These are phyloP conservation scores for Cymbopogon citratus DNA, from an alignment of 176 grass and related monocot species.

Conservation along the genomic window DNA sequence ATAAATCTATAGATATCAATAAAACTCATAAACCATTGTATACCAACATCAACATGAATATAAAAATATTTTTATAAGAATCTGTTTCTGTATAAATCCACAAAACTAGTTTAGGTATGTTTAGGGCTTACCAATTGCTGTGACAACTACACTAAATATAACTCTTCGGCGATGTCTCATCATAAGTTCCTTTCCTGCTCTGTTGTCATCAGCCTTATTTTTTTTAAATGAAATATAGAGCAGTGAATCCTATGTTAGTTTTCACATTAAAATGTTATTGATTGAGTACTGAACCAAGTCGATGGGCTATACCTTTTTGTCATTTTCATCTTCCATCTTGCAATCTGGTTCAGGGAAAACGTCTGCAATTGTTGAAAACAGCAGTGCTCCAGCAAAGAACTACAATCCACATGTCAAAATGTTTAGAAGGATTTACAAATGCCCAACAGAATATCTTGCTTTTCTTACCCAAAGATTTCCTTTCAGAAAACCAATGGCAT, in stretches of 20 bases:
- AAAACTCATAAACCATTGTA: too few relatives aligned
- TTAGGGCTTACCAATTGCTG: slow-evolving; percentile 52
- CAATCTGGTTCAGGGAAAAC: slow-evolving; percentile 63
- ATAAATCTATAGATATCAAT: too few relatives aligned
- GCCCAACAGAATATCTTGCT: not conserved
- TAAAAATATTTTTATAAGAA: not conserved
- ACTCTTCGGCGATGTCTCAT: slow-evolving; percentile 68
- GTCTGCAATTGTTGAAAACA: slow-evolving; percentile 65
- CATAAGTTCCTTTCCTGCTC: slow-evolving; percentile 58
- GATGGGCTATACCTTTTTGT: slow-evolving; percentile 37
- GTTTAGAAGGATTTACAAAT: not conserved
- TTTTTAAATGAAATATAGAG: slow-evolving; percentile 4
- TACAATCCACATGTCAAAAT: slow-evolving; percentile 23
- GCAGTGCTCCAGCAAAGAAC: slow-evolving; percentile 72
- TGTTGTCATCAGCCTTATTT: slow-evolving; percentile 31
- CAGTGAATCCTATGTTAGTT: not conserved
- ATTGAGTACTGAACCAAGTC: not conserved
- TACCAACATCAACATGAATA: not conserved
- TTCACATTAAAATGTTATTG: not conserved
- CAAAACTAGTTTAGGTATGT: not conserved
- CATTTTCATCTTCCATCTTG: slow-evolving; percentile 29
- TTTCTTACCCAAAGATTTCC: slow-evolving; percentile 84
- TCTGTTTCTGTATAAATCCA: too few relatives aligned
- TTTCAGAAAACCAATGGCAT: slow-evolving; percentile 86
- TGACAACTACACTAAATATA: slow-evolving; percentile 68